A percentile compares a stretch with the other conserved stretches of the same genome.
Evolutionary conservation across 225 moss, liverwort and hornwort genomes (phyloP).

Genomic region (Straminergon stramineum): DNA sequence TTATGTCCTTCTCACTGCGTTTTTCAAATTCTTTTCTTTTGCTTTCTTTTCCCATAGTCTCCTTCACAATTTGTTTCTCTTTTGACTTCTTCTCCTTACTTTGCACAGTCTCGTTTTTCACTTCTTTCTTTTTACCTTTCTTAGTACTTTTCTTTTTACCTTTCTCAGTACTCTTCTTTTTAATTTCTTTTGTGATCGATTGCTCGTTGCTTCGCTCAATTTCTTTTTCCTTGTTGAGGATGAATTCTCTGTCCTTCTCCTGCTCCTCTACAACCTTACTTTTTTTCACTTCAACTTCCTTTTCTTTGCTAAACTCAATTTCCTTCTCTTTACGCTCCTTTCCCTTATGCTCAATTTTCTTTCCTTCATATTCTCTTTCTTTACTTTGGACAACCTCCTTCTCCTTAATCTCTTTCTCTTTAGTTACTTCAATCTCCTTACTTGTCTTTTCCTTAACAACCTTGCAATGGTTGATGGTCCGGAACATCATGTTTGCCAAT

Average conservation of each 20-base stretch:
- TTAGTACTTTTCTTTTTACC: too few species aligned
- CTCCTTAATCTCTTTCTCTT: neutral
- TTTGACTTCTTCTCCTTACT: neutral
- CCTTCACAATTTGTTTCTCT: neutral
- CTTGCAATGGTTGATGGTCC: neutral
- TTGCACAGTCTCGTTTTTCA: neutral
- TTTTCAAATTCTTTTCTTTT: neutral
- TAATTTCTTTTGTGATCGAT: neutral
- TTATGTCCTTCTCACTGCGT: neutral
- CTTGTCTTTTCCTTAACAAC: neutral
- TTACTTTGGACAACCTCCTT: neutral
- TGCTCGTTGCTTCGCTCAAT: neutral
- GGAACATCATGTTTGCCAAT: constrained; percentile 14
- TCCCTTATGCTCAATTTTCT: neutral
- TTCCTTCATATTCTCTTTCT: neutral
- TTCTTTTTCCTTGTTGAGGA: neutral
- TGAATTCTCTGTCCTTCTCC: neutral
- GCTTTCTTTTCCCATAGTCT: neutral
- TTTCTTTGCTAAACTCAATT: neutral
- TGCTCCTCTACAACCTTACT: neutral
- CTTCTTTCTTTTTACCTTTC: neutral
- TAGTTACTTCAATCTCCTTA: neutral
- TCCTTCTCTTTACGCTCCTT: neutral
- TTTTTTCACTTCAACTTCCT: neutral
- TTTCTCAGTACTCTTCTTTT: neutral